phyloP scores from a whole-genome alignment of 192 early-diverging fungal species.

The Podila minutissima region DNA sequence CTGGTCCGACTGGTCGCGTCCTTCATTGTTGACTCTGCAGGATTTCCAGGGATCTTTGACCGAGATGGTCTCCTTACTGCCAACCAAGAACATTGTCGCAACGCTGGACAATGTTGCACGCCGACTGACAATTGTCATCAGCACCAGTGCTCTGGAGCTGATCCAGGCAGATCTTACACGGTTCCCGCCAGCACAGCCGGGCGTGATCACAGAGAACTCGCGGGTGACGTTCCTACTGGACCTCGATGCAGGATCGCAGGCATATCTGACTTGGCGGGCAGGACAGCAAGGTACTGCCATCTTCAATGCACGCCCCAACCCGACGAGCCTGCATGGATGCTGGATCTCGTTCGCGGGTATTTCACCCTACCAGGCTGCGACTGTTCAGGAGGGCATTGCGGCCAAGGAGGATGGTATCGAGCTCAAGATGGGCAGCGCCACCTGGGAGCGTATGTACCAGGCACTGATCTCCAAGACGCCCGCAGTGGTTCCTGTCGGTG shows the following conservation, averaged over 20 bases:
- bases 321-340: slow-evolving; percentile 41
- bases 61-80: slow-evolving; percentile 12
- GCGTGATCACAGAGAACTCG: slow-evolving; percentile 16
- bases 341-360: slow-evolving; percentile 39
- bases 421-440: slow-evolving; percentile 29
- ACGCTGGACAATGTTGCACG: slow-evolving; percentile 36
- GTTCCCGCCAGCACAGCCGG: slow-evolving; percentile 30
- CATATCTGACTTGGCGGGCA: slow-evolving; percentile 37
- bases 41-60: slow-evolving; percentile 38
- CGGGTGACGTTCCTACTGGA: slow-evolving; percentile 39
- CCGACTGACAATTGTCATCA: slow-evolving; percentile 37
- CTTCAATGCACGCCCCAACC: slow-evolving; percentile 48
- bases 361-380: slow-evolving; percentile 6
- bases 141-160: slow-evolving; percentile 24
- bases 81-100: slow-evolving; percentile 45
- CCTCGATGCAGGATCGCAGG: slow-evolving; percentile 45
- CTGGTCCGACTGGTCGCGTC: slow-evolving; percentile 48
- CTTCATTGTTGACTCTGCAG: slow-evolving; percentile 15
- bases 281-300: slow-evolving; percentile 37
- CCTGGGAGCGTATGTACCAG: slow-evolving; percentile 45
- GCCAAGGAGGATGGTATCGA: slow-evolving; percentile 42
- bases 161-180: slow-evolving; percentile 28
- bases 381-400: slow-evolving; percentile 14
- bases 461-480: slow-evolving; percentile 36
- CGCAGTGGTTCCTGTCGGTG: slow-evolving; percentile 31